Base-by-base conservation (phyloP, 2,329 filamentous ascomycete genomes). In the Daldinia sp. region DNA sequence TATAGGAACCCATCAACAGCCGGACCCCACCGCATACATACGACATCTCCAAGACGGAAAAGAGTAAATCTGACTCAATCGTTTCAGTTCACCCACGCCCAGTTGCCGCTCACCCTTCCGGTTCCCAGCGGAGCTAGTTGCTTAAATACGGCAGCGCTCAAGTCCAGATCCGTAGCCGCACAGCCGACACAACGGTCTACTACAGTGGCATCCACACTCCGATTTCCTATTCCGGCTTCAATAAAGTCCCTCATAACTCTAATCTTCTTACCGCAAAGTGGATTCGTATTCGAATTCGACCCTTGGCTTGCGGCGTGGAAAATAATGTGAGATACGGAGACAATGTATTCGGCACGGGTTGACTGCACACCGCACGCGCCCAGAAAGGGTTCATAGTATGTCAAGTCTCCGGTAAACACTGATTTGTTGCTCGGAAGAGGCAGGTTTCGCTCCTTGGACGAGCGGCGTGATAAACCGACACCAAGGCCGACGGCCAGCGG, bases 301-400 rank as follows among this genome's bases (percentile, higher is more conserved):
- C 79, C 82, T 3, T 75, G 78, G 48, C 78, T 77, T 1, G 80
- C 80, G 0, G 85, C 82, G 73, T 93, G 90, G 72, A 86, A 94
- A 3, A 91, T 73, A n/a, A 82, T 72, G 70, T 89, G 85, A 1
- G 88, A 89, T 0, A 94, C 82, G 0, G 91, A 85, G 32, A 85
- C 88, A 37, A 94, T 85, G 58, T 82, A 72, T 58, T 93, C 88
- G 6, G 74, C 76, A 6, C 81, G 78, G 1, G 73, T 76, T 54
- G 84, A 86, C 1, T 77, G 81, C 29, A 83, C 76, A 4, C 91
- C 91, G 73, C 92, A 94, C 0, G 90, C 87, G 10, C 91, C 91
- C 3, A 92, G 80, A 3, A 76, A 80, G 0, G 89, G 85, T 15
- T 80, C 78, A 74, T 90, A 94, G 78, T 88, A 94, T 0, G 89